Percentiles rank a stretch among this genome's conserved stretches.
These are phyloP conservation scores for Chalciporus sphaerocephalus DNA, from an alignment of 768 basidiomycete genomes.

Conservation along the genomic window DNA sequence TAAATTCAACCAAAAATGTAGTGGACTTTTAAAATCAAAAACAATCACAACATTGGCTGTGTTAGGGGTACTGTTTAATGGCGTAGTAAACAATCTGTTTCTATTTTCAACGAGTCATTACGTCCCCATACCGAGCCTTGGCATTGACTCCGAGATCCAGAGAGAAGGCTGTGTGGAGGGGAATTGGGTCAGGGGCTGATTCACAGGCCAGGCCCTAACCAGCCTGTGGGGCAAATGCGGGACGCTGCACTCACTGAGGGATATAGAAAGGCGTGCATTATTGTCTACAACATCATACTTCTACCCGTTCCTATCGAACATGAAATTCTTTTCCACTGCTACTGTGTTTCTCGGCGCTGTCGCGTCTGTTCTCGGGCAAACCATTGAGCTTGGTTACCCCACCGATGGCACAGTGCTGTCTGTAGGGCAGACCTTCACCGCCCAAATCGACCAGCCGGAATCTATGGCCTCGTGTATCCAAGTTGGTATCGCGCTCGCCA, in stretches of 20 bases:
- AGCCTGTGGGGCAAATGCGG: too few species aligned
- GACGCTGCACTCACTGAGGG: background rate
- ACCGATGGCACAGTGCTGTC: conserved; percentile 14
- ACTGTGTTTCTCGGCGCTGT: conserved; percentile 6
- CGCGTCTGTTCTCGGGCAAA: conserved; percentile 22
- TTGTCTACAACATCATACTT: background rate
- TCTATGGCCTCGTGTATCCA: conserved; percentile 20
- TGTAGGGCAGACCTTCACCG: conserved; percentile 16
- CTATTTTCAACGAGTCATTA: too few species aligned
- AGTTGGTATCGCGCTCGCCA: conserved; percentile 30
- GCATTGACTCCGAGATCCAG: too few species aligned
- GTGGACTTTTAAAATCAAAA: too few species aligned
- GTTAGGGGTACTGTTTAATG: too few species aligned
- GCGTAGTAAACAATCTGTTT: too few species aligned
- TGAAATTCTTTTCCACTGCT: conserved; percentile 15
- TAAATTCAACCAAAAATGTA: too few species aligned
- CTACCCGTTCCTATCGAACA: background rate
- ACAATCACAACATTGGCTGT: too few species aligned
- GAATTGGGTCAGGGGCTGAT: background rate
- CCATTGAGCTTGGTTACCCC: conserved; percentile 25
- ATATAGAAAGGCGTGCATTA: conserved; percentile 4
- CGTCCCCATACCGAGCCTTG: too few species aligned
- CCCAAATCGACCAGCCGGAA: conserved; percentile 19
- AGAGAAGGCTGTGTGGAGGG: too few species aligned
- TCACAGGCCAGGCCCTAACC: too few species aligned